Evolutionary conservation across 371 early-diverging fungal genomes (phyloP), one percentile per base, ranked within the genome.

Genomic region (Smittium culicis): DNA sequence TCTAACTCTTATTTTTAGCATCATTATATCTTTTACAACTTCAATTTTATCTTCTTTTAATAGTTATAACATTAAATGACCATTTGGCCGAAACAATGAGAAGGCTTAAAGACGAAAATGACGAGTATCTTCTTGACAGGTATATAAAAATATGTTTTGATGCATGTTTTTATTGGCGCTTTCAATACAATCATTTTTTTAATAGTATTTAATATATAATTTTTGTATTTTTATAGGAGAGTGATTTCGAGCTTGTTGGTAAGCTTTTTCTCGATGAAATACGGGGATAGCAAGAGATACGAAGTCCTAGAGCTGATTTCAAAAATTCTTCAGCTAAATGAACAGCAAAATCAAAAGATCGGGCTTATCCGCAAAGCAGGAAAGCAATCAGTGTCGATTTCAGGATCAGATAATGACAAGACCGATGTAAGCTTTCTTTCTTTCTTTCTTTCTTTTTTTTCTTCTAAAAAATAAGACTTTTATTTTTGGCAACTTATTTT

Each of bases 291-390:
- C 58, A 93, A 90, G 72, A 83, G 91, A 34, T 94, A 81, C 71
- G 94, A 94, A 73, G 89, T 93, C 59, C 74, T 94, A 64, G 85
- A 84, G 35, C 83, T 94, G 59, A 92, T 94, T 74, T 83, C 90
- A n/a, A 88, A 83, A 67, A 88, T 93, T 25, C 77, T 94, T 61
- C 86, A 90, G 75, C 82, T 92, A 66, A 81, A 79, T 14, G 92
- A 92, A 60, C 90, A 91, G 71, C 92, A 94, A 74, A 89, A 89
- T 68, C 69, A 77, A 85, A 86, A 86, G 68, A 87, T 92, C 34
- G 92, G 94, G 11, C 74, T 92, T 66, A 81, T 86, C 35, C 79
- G 91, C 62, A 82, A 77, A 70, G 81, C 83, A 27, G 78, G 79
- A 1, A 73, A 68, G 31, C 71, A 69, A 61, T 66, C 61, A n/a